Percentiles rank a stretch among this genome's conserved stretches.
These are phyloP conservation scores for Eucalyptus regnans DNA, from an alignment of 345 rosid genomes.

Conservation along the genomic window DNA sequence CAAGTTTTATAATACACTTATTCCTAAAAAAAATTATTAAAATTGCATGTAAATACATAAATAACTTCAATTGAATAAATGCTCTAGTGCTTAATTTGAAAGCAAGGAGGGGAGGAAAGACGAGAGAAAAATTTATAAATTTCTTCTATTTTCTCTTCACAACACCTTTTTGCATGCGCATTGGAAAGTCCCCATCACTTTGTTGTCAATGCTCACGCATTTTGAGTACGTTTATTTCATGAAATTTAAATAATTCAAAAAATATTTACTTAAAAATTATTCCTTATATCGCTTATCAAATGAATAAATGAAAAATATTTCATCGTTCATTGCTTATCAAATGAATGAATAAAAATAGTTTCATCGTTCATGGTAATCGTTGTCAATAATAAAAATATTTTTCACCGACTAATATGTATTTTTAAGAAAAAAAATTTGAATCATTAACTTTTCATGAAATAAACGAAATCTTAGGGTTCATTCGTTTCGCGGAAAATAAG, in stretches of 20 bases:
- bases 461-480: background rate
- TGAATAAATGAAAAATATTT: fast-evolving
- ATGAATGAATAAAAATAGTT: too few species aligned
- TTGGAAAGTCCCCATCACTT: background rate
- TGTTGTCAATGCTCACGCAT: background rate
- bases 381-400: background rate
- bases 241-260: fast-evolving
- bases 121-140: background rate
- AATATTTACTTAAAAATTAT: fast-evolving
- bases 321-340: background rate
- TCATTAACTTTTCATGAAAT: fast-evolving
- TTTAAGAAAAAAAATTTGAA: too few species aligned
- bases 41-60: background rate
- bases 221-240: background rate
- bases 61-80: background rate
- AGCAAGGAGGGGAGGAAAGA: background rate
- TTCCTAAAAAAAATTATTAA: fast-evolving
- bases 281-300: background rate
- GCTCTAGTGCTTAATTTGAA: background rate
- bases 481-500: too few species aligned
- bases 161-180: background rate
- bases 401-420: too few species aligned
- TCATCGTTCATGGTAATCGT: too few species aligned
- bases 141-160: background rate
- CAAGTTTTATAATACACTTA: fast-evolving